Evolutionary conservation across 805 yeast genomes (phyloP), one percentile per base, ranked within the genome.

Genomic region (Starmera dryadoides): DNA sequence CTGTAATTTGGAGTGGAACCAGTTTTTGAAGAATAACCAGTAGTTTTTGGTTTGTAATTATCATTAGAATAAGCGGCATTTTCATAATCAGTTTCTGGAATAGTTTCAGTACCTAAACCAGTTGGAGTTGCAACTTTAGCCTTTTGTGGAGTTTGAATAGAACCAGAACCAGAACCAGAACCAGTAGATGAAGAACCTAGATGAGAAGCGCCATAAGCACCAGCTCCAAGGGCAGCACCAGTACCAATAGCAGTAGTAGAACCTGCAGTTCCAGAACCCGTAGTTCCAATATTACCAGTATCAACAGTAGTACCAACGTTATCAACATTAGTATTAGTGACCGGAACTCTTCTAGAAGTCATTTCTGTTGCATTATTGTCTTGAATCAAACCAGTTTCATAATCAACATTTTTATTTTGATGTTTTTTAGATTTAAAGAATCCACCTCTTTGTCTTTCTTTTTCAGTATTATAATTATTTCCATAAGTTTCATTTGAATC

Each of bases 401-500:
- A 34, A 4, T 23, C 49, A n/a, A 38, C 18, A 21, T 35, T 37
- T 36, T 37, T 41, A 10, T 30, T 30, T 7, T 23, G 40, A 12
- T 26, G 17, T 37, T 42, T 44, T 38, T 40, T 46, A 18, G 35
- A 41, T 1, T 35, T 30, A 17, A 49, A 50, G 37, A 51, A 42
- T 1, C 52, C 47, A 5, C 46, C 39, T 22, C 39, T 41, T 26
- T 42, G 40, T 28, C 34, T 36, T 19, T 34, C 22, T 29, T 52
- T 53, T 20, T 48, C 56, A 5, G 28, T 25, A 25, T 5, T 8
- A 4, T 5, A 5, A n/a, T 25, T 25, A n/a, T 25, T 25, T 11
- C 28, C 28, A 40, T 52, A 55, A 19, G 58, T 55, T 4, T 52
- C 58, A 34, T 53, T 55, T 7, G 58, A 55, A 22, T 49, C 43